Conservation (phyloP, 257 asterid species). For the Thymus quinquecostatus region DNA sequence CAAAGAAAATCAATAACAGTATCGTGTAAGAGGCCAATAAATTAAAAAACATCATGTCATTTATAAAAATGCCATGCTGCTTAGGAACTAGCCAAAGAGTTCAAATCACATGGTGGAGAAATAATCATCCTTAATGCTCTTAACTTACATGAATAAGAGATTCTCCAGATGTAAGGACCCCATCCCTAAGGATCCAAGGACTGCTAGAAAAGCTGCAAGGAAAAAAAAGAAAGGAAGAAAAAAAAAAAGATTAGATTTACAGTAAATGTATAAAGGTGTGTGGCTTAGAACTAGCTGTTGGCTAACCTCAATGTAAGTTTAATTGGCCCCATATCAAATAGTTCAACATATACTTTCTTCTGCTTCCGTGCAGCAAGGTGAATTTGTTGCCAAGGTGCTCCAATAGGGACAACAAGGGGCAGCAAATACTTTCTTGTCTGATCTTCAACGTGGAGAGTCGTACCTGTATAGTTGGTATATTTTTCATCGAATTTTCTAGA, state of each 20-base stretch:
- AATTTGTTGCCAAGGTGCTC: slow-evolving; percentile 99
- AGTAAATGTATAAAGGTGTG: slow-evolving; percentile 30
- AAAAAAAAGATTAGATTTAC: slow-evolving; percentile 33
- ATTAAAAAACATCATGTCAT: not conserved
- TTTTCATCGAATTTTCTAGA: slow-evolving; percentile 47
- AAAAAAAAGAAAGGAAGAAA: slow-evolving; percentile 10
- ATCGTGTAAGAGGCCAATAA: not conserved
- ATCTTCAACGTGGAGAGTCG: slow-evolving; percentile 42
- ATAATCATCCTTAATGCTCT: slow-evolving; percentile 27
- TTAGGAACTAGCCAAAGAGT: not conserved
- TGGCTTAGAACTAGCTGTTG: slow-evolving; percentile 24
- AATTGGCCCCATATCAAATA: slow-evolving; percentile 81
- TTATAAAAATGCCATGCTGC: not conserved
- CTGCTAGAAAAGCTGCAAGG: slow-evolving; percentile 88
- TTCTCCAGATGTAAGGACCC: slow-evolving; percentile 89
- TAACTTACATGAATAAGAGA: slow-evolving; percentile 87
- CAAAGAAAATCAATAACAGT: not conserved
- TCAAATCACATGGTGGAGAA: slow-evolving; percentile 13
- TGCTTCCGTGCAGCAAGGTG: slow-evolving; percentile 69
- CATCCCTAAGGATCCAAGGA: slow-evolving; percentile 93
- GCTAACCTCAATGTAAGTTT: slow-evolving; percentile 83
- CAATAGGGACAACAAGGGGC: slow-evolving; percentile 77
- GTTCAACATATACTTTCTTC: slow-evolving; percentile 86
- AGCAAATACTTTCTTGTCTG: slow-evolving; percentile 44
- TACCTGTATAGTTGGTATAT: slow-evolving; percentile 32